phyloP scores from a whole-genome alignment of 1,284 basidiomycete genomes.

The Cerrena zonata region DNA sequence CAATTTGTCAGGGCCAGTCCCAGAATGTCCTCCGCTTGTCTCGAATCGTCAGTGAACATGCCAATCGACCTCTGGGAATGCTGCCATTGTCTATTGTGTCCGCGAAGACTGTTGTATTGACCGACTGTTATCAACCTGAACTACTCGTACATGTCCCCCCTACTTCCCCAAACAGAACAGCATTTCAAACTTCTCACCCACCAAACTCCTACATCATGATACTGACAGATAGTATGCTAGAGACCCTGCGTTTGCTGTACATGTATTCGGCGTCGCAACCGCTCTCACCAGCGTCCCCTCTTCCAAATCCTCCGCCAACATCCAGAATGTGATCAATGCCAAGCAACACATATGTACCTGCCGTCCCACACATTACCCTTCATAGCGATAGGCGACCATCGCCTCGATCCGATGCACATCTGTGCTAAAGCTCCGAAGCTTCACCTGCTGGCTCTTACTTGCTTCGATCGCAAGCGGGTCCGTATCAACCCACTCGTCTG shows the following conservation, averaged over 20 bases:
- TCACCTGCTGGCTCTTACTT: constrained; percentile 93
- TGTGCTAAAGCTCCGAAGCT: constrained; percentile 84
- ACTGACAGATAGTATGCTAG: neutral
- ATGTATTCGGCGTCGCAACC: neutral
- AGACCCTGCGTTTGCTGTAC: neutral
- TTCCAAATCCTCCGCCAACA: neutral
- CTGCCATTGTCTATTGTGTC: no score
- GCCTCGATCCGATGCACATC: constrained; percentile 87
- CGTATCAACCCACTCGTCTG: constrained; percentile 89
- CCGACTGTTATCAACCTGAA: neutral
- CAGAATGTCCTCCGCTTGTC: neutral
- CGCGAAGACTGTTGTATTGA: neutral
- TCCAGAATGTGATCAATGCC: constrained; percentile 1
- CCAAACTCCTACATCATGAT: neutral
- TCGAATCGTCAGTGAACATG: neutral
- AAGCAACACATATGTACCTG: neutral
- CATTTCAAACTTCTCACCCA: neutral
- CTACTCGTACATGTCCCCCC: neutral
- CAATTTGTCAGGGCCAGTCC: constrained; percentile 7
- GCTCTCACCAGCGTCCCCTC: neutral
- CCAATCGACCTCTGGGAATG: no score
- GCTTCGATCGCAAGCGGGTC: constrained; percentile 93
- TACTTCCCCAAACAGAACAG: no score
- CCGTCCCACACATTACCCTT: constrained; percentile 34
- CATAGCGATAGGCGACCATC: constrained; percentile 81